Evolutionary conservation across 108 stramenopile species (phyloP), one percentile per base, ranked within the genome.

Genomic region (Pseudonitzschia delicatissima): DNA sequence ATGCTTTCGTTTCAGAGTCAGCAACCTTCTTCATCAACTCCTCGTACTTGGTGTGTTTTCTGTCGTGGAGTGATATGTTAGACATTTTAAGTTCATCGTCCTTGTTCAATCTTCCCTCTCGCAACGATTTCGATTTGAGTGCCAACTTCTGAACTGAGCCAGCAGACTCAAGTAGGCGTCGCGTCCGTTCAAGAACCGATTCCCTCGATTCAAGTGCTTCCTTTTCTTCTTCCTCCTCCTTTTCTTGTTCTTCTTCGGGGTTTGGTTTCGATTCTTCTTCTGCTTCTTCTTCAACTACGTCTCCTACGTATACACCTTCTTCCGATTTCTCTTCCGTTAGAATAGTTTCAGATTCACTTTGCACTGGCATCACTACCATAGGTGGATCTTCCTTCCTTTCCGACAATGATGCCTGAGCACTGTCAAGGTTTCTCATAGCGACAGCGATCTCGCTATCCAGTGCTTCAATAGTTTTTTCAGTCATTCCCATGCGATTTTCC

Each of bases 381-480:
- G n/a, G n/a, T n/a, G n/a, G n/a, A n/a, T n/a, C n/a, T 44, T 44
- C 42, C 42, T 13, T n/a, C n/a, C n/a, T 3, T 44, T 44, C 42
- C 17, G n/a, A 7, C n/a, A n/a, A 2, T 1, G 42, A 13, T 51
- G 12, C 12, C 27, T 51, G 50, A 28, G 50, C 23, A 23, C 18
- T 55, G 9, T 23, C n/a, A 55, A 33, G 31, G 6, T 2, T 55
- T 28, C 32, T 55, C 31, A 33, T 31, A 32, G 27, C 53, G 3
- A 33, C 32, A 55, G 60, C 37, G 18, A 61, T 11, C 27, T 61
- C 23, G 7, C 40, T 37, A 25, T 61, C 60, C 17, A 61, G 35
- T 37, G 25, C 20, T 20, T 61, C 60, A 18, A 61, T 37, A 40
- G 36, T 61, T 40, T 23, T 20, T 61, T 37, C 60, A 28, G 60